Percentiles rank a stretch among this genome's conserved stretches.
Conservation (phyloP, 2,329 filamentous ascomycete species). For the Cercospora janseana region DNA sequence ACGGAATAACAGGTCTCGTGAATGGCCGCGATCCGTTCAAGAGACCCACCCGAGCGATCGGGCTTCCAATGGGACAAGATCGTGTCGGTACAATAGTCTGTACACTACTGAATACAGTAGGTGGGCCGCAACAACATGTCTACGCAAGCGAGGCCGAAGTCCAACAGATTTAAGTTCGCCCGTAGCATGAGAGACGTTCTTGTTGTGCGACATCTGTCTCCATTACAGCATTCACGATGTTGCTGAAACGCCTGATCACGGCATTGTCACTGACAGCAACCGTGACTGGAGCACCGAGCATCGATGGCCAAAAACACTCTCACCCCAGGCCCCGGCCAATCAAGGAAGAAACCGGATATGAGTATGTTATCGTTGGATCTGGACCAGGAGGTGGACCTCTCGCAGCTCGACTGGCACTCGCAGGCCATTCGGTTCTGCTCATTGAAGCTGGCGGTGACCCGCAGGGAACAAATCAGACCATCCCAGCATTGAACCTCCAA, state of each 20-base stretch:
- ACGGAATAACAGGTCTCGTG: no score
- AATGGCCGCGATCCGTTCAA: no score
- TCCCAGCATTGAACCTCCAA: conserved; percentile 55
- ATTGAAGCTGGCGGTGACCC: conserved; percentile 62
- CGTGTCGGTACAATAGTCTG: no score
- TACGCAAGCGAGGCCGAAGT: no score
- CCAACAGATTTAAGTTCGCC: background rate
- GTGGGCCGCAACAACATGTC: no score
- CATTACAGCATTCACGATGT: conserved; percentile 3
- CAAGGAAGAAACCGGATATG: conserved; percentile 44
- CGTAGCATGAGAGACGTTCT: background rate
- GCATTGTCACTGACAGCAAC: conserved; percentile 7
- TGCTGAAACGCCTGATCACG: conserved; percentile 1
- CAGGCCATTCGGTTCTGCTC: conserved; percentile 59
- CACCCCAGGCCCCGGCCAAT: conserved; percentile 6
- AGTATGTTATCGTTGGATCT: conserved; percentile 64
- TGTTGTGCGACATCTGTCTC: background rate
- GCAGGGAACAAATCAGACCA: conserved; percentile 51
- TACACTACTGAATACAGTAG: no score
- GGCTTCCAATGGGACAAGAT: no score
- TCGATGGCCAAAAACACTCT: conserved; percentile 5
- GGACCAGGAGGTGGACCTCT: conserved; percentile 60
- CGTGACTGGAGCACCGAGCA: background rate
- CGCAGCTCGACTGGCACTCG: conserved; percentile 58
- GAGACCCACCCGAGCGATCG: no score